Percentiles rank a stretch among this genome's conserved stretches.
phyloP scores from a whole-genome alignment of 2,329 filamentous ascomycete species.

The Tolypocladium cylindrosporum region DNA sequence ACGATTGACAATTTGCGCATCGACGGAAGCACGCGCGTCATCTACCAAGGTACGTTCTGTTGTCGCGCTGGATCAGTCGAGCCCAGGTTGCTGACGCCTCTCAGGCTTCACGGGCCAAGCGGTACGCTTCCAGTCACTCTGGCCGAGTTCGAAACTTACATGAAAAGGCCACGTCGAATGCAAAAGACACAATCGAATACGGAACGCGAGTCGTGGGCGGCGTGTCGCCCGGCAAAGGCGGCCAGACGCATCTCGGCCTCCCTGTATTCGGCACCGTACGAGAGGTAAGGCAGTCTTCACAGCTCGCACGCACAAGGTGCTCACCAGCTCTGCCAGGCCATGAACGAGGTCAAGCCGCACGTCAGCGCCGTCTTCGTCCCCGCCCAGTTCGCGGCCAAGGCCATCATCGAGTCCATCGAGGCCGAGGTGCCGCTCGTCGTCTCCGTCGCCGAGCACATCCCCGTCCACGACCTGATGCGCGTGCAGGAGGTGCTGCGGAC shows the following conservation, averaged over 20 bases:
- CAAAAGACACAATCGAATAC: conserved; percentile 26
- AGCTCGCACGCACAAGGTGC: background rate
- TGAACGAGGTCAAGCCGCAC: conserved; percentile 37
- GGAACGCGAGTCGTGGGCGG: conserved; percentile 27
- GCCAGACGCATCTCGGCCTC: conserved; percentile 19
- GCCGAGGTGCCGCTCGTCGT: conserved; percentile 70
- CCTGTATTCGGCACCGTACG: conserved; percentile 24
- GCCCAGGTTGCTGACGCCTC: background rate
- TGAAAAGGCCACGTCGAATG: conserved; percentile 24
- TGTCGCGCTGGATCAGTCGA: no score
- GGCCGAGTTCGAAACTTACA: background rate
- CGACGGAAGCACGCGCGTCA: conserved; percentile 17
- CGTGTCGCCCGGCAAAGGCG: conserved; percentile 26
- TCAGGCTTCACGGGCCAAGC: conserved; percentile 28
- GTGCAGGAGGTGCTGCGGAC: conserved; percentile 59
- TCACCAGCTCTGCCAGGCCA: conserved; percentile 14
- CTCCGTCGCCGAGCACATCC: conserved; percentile 71
- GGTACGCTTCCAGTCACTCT: conserved; percentile 9
- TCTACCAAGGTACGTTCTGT: conserved; percentile 20
- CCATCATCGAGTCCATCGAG: conserved; percentile 67
- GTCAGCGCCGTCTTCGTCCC: conserved; percentile 67
- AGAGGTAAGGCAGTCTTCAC: conserved; percentile 12
- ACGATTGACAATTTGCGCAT: conserved; percentile 21
- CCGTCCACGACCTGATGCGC: conserved; percentile 66
- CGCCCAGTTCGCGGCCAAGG: conserved; percentile 52